Conservation (phyloP, 257 asterid genomes). For the Avicennia marina region DNA sequence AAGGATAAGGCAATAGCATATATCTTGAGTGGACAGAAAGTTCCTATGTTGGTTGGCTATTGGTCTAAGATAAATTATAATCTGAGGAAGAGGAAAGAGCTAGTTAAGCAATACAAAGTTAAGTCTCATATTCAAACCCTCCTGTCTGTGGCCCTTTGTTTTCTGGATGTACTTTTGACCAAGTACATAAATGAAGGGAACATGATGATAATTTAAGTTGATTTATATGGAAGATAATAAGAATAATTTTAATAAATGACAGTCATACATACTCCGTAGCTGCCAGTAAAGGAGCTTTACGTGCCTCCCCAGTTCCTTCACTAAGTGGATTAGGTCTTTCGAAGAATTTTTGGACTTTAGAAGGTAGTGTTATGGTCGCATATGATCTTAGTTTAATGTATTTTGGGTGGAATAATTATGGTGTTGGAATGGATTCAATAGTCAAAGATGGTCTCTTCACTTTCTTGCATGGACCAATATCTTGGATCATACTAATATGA, state of each 20-base stretch:
- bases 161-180: slow-evolving; percentile 26
- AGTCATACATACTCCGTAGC: too few relatives aligned
- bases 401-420: too few relatives aligned
- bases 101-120: background rate
- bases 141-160: slow-evolving; percentile 18
- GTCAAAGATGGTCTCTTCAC: slow-evolving; percentile 11
- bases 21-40: background rate
- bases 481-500: background rate
- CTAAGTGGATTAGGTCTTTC: slow-evolving; percentile 12
- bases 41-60: background rate
- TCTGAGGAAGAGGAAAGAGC: background rate
- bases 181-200: background rate
- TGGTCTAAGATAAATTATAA: slow-evolving; percentile 9
- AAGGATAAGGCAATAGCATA: slow-evolving; percentile 24
- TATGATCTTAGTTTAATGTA: slow-evolving; percentile 4
- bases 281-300: slow-evolving; percentile 14
- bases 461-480: slow-evolving; percentile 12
- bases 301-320: slow-evolving; percentile 15
- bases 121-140: slow-evolving; percentile 3
- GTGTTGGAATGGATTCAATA: too few relatives aligned
- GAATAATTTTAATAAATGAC: too few relatives aligned
- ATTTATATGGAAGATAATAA: slow-evolving; percentile 1
- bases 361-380: slow-evolving; percentile 3
- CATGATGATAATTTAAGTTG: slow-evolving; percentile 17
- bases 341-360: too few relatives aligned